Evolutionary conservation across 2,329 filamentous ascomycete species (phyloP).

Genomic region (Trichoderma semiorbis): DNA sequence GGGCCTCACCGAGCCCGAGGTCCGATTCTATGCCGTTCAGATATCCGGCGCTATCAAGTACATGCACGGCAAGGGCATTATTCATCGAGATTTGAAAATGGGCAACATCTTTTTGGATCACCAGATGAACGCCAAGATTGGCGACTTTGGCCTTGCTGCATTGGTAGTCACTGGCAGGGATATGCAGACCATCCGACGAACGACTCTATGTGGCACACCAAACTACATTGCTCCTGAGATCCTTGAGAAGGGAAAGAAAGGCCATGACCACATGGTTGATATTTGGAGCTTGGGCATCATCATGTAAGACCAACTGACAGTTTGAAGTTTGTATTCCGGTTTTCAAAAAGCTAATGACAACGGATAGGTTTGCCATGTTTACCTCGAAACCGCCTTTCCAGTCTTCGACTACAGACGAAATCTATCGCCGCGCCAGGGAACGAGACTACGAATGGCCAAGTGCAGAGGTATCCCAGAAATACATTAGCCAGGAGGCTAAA

Average conservation of each 20-base stretch:
- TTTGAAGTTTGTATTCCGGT: neutral
- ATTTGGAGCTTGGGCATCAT: conserved; percentile 98
- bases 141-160: conserved; percentile 93
- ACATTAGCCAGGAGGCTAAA: conserved; percentile 72
- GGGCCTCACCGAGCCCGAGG: conserved; percentile 88
- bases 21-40: conserved; percentile 89
- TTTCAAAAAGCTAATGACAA: neutral
- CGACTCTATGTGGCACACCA: conserved; percentile 92
- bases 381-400: conserved; percentile 96
- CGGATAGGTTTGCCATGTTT: conserved; percentile 82
- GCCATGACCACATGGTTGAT: conserved; percentile 96
- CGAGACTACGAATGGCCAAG: conserved; percentile 79
- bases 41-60: conserved; percentile 97
- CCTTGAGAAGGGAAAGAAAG: conserved; percentile 86
- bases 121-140: conserved; percentile 96
- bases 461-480: conserved; percentile 60
- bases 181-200: conserved; percentile 77
- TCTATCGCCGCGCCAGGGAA: conserved; percentile 68
- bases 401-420: conserved; percentile 82
- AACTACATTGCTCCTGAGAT: conserved; percentile 99
- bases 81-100: conserved; percentile 96
- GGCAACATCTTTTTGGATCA: conserved; percentile 95
- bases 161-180: conserved; percentile 89
- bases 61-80: conserved; percentile 91
- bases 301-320: conserved; percentile 56